Evolutionary conservation across 2,329 filamentous ascomycete genomes (phyloP).

Genomic region (Pezicula carpinea): DNA sequence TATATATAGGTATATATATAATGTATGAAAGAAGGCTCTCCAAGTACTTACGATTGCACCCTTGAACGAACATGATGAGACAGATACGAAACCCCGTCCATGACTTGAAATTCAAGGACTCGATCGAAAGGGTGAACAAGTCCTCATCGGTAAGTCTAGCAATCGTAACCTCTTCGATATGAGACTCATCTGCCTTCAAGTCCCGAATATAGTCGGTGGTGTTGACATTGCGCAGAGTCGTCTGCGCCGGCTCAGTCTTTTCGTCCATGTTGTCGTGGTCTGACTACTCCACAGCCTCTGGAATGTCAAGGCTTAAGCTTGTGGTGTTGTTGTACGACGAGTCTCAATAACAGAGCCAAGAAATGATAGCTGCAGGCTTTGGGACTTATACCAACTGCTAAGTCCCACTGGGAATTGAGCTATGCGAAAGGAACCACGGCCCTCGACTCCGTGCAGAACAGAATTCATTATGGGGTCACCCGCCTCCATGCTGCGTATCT

Average conservation of each 20-base stretch:
- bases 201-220: slow-evolving; percentile 25
- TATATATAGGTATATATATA: too few relatives aligned
- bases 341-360: too few relatives aligned
- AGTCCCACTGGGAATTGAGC: too few relatives aligned
- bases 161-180: slow-evolving; percentile 40
- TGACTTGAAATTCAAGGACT: slow-evolving; percentile 37
- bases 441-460: neutral
- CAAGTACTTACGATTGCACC: slow-evolving; percentile 32
- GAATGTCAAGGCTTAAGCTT: neutral
- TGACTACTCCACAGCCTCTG: neutral
- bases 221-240: slow-evolving; percentile 2
- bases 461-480: neutral
- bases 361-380: too few relatives aligned
- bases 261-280: neutral
- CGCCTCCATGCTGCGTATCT: neutral
- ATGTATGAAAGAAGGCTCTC: too few relatives aligned
- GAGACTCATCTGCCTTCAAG: slow-evolving; percentile 28
- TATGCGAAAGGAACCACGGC: neutral
- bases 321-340: neutral
- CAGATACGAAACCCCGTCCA: slow-evolving; percentile 36
- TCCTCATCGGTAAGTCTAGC: slow-evolving; percentile 42
- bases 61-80: slow-evolving; percentile 40
- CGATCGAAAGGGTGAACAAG: slow-evolving; percentile 35
- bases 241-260: slow-evolving; percentile 1
- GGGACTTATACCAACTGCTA: too few relatives aligned